Conservation (phyloP, 139 green algal genomes). For the Microglena sp. region DNA sequence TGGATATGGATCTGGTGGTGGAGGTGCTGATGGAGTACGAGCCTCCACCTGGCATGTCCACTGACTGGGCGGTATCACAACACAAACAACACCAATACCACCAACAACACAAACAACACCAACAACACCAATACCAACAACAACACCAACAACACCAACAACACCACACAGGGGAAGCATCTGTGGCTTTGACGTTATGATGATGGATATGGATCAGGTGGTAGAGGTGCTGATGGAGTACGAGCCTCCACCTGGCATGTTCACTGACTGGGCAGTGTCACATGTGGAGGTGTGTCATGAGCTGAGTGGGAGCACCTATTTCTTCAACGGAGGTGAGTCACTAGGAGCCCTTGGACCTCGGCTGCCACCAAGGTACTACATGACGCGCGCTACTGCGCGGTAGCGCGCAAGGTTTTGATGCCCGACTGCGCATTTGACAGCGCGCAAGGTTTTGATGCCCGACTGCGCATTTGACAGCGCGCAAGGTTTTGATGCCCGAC, state of each 20-base stretch:
- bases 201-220: constrained; percentile 7
- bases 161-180: constrained; percentile 1
- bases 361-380: too few relatives aligned
- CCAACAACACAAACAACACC: too few relatives aligned
- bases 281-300: constrained; percentile 4
- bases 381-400: too few relatives aligned
- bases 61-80: constrained; percentile 3
- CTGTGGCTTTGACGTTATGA: neutral
- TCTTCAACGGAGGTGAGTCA: neutral
- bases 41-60: neutral
- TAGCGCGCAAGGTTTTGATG: too few relatives aligned
- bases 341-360: too few relatives aligned
- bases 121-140: too few relatives aligned
- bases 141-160: too few relatives aligned
- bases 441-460: too few relatives aligned
- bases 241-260: neutral
- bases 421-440: too few relatives aligned
- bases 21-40: constrained; percentile 8
- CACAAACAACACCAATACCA: too few relatives aligned
- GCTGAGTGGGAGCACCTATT: neutral
- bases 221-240: constrained; percentile 5
- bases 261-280: constrained; percentile 2
- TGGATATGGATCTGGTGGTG: constrained; percentile 2
- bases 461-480: too few relatives aligned
- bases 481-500: too few relatives aligned